Conservation (phyloP, 345 rosid genomes). For the Brassica napus region Da-Ae NC_063448.1:24348001-24348500, state of each 20-base stretch:
- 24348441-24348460: constrained; percentile 48
- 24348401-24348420: too few relatives aligned
- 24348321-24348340: constrained; percentile 74
- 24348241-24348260: constrained; percentile 74
- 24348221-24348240: constrained; percentile 79
- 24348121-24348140: constrained; percentile 77
- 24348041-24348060: constrained; percentile 96
- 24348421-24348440: not conserved
- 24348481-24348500: constrained; percentile 83
- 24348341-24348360: constrained; percentile 43
- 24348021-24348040: constrained; percentile 46
- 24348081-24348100: constrained; percentile 95
- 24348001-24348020: constrained; percentile 6
- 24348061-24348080: constrained; percentile 94
- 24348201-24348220: not conserved
- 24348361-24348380: not conserved
- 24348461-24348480: constrained; percentile 89
- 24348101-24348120: constrained; percentile 95
- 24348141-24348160: constrained; percentile 58
- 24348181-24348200: not conserved
- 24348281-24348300: constrained; percentile 81
- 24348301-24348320: constrained; percentile 88
- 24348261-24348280: constrained; percentile 79
- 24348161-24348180: not conserved
- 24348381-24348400: not conserved